Percentiles rank a stretch among this genome's conserved stretches.
phyloP scores from a whole-genome alignment of 768 basidiomycete species.

The Trametopsis cervina region DNA sequence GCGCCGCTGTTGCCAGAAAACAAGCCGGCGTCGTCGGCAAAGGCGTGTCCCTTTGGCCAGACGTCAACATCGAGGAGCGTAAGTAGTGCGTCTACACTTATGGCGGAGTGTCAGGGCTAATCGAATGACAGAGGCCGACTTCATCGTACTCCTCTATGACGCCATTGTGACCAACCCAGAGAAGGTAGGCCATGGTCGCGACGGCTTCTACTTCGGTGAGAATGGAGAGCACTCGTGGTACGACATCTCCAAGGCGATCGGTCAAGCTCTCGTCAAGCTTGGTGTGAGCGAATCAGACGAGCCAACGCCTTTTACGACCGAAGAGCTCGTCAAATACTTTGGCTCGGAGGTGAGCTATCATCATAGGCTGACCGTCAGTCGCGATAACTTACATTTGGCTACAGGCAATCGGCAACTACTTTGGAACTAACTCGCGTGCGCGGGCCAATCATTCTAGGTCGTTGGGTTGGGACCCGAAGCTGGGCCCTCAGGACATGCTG shows the following conservation, averaged over 20 bases:
- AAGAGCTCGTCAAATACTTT: conserved; percentile 35
- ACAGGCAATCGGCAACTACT: conserved; percentile 16
- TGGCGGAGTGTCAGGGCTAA: background rate
- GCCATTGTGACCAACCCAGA: conserved; percentile 21
- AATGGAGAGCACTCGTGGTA: conserved; percentile 27
- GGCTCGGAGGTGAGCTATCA: conserved; percentile 1
- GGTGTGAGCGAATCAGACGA: conserved; percentile 26
- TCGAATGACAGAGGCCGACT: conserved; percentile 31
- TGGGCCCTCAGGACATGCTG: conserved; percentile 43
- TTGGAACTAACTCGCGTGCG: conserved; percentile 20
- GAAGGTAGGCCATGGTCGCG: conserved; percentile 26
- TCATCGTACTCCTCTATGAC: conserved; percentile 37
- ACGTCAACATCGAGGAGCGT: conserved; percentile 53
- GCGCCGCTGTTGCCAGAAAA: conserved; percentile 37
- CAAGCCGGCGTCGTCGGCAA: conserved; percentile 48
- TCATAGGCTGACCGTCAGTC: conserved; percentile 1
- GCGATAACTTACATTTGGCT: background rate
- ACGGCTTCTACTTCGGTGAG: conserved; percentile 29
- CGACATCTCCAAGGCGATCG: conserved; percentile 31
- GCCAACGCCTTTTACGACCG: conserved; percentile 38
- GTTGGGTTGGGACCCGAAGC: conserved; percentile 48
- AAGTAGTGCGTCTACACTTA: conserved; percentile 7
- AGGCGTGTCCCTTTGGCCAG: conserved; percentile 54
- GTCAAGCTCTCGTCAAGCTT: conserved; percentile 27
- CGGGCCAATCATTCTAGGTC: conserved; percentile 27